These are phyloP conservation scores for Crucihimalaya himalaica DNA, from an alignment of 345 rosid genomes.

Conservation along the genomic window DNA sequence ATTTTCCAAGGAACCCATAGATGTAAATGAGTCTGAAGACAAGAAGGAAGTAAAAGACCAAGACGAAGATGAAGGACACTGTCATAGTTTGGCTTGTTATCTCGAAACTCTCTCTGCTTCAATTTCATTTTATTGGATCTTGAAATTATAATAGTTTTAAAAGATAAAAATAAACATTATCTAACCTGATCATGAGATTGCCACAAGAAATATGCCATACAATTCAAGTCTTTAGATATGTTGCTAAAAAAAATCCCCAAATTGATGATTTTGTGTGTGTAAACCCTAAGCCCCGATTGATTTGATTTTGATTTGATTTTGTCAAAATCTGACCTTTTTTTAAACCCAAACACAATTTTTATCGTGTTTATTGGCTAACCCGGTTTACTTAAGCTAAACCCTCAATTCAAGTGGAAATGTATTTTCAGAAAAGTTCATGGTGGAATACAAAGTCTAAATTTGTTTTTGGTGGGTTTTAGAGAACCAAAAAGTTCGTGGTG, in stretches of 20 bases:
- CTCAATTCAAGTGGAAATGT: too few species aligned
- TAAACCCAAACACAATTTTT: too few species aligned
- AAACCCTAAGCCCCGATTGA: too few species aligned
- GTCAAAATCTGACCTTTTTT: too few species aligned
- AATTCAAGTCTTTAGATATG: not conserved
- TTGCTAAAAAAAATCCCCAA: constrained; percentile 20
- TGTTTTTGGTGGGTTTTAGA: too few species aligned
- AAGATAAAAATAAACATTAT: not conserved
- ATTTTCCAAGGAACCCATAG: constrained; percentile 62
- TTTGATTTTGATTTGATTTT: too few species aligned
- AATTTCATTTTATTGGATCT: constrained; percentile 14
- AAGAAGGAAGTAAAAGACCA: constrained; percentile 23
- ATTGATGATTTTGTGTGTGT: too few species aligned
- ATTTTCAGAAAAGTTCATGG: too few species aligned
- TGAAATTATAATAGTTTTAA: not conserved
- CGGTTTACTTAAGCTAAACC: too few species aligned
- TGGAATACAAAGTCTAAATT: too few species aligned
- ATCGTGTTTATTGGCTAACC: too few species aligned
- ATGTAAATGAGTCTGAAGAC: constrained; percentile 44
- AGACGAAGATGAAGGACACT: constrained; percentile 20
- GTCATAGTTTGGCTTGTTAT: not conserved
- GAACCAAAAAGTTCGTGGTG: too few species aligned
- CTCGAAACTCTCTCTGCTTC: not conserved
- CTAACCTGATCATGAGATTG: not conserved
- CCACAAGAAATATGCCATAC: not conserved